Conservation (phyloP, 2,329 filamentous ascomycete species). For the Dactylonectria estremocensis region DNA sequence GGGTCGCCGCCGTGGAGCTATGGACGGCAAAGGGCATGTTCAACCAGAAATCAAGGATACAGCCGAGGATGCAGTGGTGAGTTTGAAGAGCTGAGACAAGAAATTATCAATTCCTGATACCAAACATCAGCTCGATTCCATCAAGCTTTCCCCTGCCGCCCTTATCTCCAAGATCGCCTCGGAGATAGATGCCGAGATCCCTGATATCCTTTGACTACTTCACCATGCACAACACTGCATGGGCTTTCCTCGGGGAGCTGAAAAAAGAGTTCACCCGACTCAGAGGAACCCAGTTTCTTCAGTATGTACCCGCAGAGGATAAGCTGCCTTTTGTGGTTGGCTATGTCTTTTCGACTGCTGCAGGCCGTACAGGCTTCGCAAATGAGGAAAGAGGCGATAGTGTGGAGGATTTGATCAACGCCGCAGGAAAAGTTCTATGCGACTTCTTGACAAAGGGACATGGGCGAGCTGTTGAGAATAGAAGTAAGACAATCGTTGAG, state of each 20-base stretch:
- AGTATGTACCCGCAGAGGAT: conserved; percentile 8
- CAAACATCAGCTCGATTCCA: background rate
- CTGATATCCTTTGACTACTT: conserved; percentile 34
- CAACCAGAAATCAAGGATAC: conserved; percentile 13
- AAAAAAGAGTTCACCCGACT: conserved; percentile 18
- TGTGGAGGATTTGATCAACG: conserved; percentile 2
- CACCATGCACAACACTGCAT: conserved; percentile 24
- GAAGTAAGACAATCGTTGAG: background rate
- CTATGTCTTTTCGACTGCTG: conserved; percentile 52
- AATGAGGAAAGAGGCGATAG: background rate
- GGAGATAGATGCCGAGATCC: conserved; percentile 18
- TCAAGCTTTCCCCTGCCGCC: conserved; percentile 6
- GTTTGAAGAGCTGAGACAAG: background rate
- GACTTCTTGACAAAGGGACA: conserved; percentile 15
- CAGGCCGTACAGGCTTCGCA: conserved; percentile 13
- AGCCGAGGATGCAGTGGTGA: conserved; percentile 11
- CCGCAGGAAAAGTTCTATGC: background rate
- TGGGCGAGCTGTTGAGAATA: conserved; percentile 11
- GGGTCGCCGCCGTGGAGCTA: background rate
- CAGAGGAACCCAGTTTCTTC: conserved; percentile 10
- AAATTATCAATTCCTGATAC: conserved; percentile 13
- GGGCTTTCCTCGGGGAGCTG: conserved; percentile 13
- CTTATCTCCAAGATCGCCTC: conserved; percentile 29
- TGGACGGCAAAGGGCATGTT: conserved; percentile 25
- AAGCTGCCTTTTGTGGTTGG: conserved; percentile 25